Percentiles rank a stretch among this genome's conserved stretches.
phyloP scores from a whole-genome alignment of 192 early-diverging fungal genomes.

The Pilobolus umbonatus region DNA sequence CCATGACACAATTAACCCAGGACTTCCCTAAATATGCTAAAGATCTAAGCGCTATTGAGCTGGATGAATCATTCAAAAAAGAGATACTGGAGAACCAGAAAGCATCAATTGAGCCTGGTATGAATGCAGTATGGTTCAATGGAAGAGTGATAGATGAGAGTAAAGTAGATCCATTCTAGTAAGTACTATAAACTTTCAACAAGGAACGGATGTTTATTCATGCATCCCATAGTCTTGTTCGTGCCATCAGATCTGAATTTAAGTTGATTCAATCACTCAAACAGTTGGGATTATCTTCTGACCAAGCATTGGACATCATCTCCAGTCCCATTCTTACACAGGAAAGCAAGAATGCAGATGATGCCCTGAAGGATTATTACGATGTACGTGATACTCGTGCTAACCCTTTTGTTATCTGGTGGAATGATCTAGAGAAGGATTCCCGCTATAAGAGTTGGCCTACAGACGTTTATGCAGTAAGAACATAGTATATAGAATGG shows the following conservation, averaged over 20 bases:
- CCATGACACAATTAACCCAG: constrained; percentile 66
- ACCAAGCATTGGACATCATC: constrained; percentile 40
- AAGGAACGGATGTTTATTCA: neutral
- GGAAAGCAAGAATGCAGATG: constrained; percentile 12
- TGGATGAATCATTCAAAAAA: constrained; percentile 42
- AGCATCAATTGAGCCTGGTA: constrained; percentile 11
- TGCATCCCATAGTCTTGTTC: constrained; percentile 41
- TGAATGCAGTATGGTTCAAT: constrained; percentile 58
- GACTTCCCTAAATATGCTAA: constrained; percentile 91
- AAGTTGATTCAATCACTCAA: constrained; percentile 44
- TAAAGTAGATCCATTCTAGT: constrained; percentile 64
- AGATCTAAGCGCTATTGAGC: constrained; percentile 48
- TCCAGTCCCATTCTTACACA: constrained; percentile 11
- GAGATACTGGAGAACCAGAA: constrained; percentile 36
- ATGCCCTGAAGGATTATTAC: constrained; percentile 47
- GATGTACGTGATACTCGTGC: constrained; percentile 69
- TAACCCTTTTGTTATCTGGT: constrained; percentile 67
- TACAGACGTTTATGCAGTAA: constrained; percentile 41
- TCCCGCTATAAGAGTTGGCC: constrained; percentile 69
- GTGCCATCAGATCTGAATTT: constrained; percentile 51
- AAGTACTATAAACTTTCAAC: neutral
- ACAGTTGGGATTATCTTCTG: constrained; percentile 34
- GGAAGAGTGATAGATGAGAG: constrained; percentile 50
- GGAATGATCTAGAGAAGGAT: constrained; percentile 91
- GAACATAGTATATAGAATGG: neutral